Evolutionary conservation across 2,329 filamentous ascomycete species (phyloP), one percentile per base, ranked within the genome.

Genomic region (Colletotrichum karsti): DNA sequence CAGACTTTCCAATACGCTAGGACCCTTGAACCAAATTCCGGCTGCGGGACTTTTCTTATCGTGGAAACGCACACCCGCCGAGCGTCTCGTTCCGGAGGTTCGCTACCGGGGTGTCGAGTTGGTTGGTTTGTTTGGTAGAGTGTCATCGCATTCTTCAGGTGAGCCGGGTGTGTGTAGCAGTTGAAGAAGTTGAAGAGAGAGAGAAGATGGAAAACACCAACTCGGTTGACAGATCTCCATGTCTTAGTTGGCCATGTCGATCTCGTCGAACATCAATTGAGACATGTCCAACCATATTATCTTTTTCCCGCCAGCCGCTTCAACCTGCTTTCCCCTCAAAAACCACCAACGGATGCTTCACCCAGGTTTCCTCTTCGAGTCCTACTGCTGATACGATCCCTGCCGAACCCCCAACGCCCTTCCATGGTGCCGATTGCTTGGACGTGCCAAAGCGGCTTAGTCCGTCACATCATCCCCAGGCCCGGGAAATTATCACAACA

Each of bases 401-500:
- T 50, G 42, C 50, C 30, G 22, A 37, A 50, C 35, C 59, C n/a
- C n/a, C 39, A 57, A 39, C 30, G 54, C 51, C 44, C 28, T 58
- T 64, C 59, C 60, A 58, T 67, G 60, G 60, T 28, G 64, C 61
- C 35, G 53, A 53, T 54, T 51, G 64, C 64, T 67, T 67, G 59
- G 64, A 67, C 64, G 59, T 58, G 64, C 64, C 64, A 67, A 67
- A 67, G 64, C 64, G 60, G 64, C 18, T 46, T 67, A 67, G 64
- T 28, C 53, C 64, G 64, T 67, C 64, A 67, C 64, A 58, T 58
- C 64, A 57, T 57, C 60, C 64, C 53, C 44, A 53, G 44, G 60
- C 13, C 44, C 53, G 60, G 64, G 64, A 67, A 64, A 67, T 67
- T 67, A 67, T 67, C 64, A 67, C 64, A 64, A 64, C 64, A 67